A percentile compares a stretch with the other conserved stretches of the same genome.
These are phyloP conservation scores for Elongisporangium undulatum DNA, from an alignment of 352 stramenopile genomes.

Conservation along the genomic window DNA sequence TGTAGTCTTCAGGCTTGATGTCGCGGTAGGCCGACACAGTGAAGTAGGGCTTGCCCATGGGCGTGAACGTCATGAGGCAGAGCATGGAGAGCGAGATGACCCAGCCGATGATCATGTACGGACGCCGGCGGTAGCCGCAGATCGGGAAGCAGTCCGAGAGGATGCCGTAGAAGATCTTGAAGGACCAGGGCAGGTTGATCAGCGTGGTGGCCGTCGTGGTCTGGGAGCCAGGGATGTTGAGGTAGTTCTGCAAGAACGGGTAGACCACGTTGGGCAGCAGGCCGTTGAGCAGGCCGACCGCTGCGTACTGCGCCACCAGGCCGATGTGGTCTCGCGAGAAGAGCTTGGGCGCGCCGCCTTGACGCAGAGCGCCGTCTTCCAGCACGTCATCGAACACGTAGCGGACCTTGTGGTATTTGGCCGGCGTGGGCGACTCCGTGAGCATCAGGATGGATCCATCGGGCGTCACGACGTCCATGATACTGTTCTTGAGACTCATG, in stretches of 20 bases:
- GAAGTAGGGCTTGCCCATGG: conserved; percentile 34
- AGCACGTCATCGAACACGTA: conserved; percentile 40
- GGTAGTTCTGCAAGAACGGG: conserved; percentile 52
- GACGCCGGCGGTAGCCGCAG: conserved; percentile 63
- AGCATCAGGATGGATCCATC: neutral
- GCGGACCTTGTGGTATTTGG: conserved; percentile 28
- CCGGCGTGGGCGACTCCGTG: conserved; percentile 3
- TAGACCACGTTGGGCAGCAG: conserved; percentile 42
- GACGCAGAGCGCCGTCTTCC: conserved; percentile 33
- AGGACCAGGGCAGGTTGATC: conserved; percentile 53
- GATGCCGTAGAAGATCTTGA: conserved; percentile 79
- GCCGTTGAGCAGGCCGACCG: conserved; percentile 46
- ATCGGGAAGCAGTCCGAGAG: conserved; percentile 79
- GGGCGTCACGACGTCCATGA: conserved; percentile 15
- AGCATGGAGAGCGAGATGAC: conserved; percentile 32
- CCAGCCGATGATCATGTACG: conserved; percentile 76
- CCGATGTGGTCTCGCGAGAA: conserved; percentile 41
- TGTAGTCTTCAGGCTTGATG: conserved; percentile 39
- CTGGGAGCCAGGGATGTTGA: conserved; percentile 43
- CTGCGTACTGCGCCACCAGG: conserved; percentile 46
- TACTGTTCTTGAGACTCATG: too few species aligned
- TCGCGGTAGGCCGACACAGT: conserved; percentile 21
- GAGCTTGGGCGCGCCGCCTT: conserved; percentile 30
- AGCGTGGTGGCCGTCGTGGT: conserved; percentile 35
- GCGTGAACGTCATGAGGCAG: conserved; percentile 28